Evolutionary conservation across 495 filamentous ascomycete species (phyloP).

Genomic region (Penicillium riverlandense): DNA sequence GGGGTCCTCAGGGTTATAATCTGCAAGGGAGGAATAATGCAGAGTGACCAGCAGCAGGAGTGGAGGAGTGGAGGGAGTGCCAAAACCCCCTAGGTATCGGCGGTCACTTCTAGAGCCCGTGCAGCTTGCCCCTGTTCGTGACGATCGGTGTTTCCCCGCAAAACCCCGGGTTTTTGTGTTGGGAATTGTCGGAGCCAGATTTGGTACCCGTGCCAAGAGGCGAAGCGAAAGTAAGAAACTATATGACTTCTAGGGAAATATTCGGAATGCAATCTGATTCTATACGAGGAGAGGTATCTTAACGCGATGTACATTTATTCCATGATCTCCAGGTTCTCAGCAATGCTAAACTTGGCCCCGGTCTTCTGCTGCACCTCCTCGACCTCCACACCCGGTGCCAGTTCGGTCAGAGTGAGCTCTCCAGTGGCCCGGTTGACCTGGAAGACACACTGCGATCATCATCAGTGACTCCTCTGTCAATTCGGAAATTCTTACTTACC

Average conservation of each 20-base stretch:
- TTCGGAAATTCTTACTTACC: conserved; percentile 37
- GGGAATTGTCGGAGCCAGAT: too few relatives aligned
- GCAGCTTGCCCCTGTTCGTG: background rate
- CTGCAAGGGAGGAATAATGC: background rate
- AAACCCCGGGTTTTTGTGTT: conserved; percentile 1
- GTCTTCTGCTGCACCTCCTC: conserved; percentile 85
- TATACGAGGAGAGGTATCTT: too few relatives aligned
- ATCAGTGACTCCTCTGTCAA: background rate
- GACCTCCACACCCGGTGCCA: conserved; percentile 76
- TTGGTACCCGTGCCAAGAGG: too few relatives aligned
- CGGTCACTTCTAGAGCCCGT: conserved; percentile 7
- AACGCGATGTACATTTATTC: conserved; percentile 32
- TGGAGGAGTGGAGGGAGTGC: too few relatives aligned
- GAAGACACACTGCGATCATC: conserved; percentile 57
- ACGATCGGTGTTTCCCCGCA: conserved; percentile 1
- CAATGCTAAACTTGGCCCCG: conserved; percentile 68
- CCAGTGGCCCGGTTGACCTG: conserved; percentile 71
- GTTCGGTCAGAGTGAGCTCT: conserved; percentile 72
- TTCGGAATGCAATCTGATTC: too few relatives aligned
- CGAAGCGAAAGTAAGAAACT: too few relatives aligned
- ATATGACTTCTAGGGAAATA: too few relatives aligned
- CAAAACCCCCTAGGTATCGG: background rate
- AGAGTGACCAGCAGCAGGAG: background rate
- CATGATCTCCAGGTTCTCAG: conserved; percentile 69
- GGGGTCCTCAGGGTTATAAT: background rate